Evolutionary conservation across 2,329 filamentous ascomycete genomes (phyloP).

Genomic region (Zalaria sp.): DNA sequence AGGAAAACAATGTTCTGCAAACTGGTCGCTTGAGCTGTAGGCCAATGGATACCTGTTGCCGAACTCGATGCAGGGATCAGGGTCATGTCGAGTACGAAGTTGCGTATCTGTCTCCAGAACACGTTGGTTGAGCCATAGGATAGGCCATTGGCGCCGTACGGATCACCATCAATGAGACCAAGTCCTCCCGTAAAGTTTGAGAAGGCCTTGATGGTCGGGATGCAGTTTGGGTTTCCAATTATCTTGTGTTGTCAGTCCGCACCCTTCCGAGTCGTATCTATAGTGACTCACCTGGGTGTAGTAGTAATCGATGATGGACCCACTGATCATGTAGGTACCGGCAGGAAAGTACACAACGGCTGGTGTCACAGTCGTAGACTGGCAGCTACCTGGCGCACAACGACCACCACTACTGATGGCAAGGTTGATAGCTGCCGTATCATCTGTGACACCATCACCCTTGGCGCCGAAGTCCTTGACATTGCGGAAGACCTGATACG

Average conservation of each 20-base stretch:
- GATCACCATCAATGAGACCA: constrained; percentile 44
- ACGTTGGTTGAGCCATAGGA: constrained; percentile 38
- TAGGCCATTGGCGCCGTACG: constrained; percentile 28
- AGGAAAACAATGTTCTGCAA: constrained; percentile 31
- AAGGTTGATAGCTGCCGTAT: constrained; percentile 70
- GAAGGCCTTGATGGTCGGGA: constrained; percentile 41
- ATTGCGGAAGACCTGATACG: constrained; percentile 34
- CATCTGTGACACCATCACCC: constrained; percentile 52
- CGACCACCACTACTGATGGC: constrained; percentile 40
- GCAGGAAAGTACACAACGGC: constrained; percentile 30
- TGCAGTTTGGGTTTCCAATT: constrained; percentile 43
- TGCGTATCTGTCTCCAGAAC: constrained; percentile 51
- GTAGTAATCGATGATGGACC: constrained; percentile 47
- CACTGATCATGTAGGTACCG: constrained; percentile 35
- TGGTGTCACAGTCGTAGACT: constrained; percentile 20
- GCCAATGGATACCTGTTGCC: constrained; percentile 33
- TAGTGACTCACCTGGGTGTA: constrained; percentile 34
- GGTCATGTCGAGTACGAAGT: constrained; percentile 48
- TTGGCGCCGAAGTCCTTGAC: constrained; percentile 31
- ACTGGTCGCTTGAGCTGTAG: constrained; percentile 30
- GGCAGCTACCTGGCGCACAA: constrained; percentile 26
- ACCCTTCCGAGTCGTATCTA: too few relatives aligned
- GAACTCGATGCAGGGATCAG: constrained; percentile 27
- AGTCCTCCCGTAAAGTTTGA: constrained; percentile 31
- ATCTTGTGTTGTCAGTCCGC: constrained; percentile 15